These are phyloP conservation scores for Craspedostauros australis DNA, from an alignment of 108 stramenopile species.

Conservation along the genomic window DNA sequence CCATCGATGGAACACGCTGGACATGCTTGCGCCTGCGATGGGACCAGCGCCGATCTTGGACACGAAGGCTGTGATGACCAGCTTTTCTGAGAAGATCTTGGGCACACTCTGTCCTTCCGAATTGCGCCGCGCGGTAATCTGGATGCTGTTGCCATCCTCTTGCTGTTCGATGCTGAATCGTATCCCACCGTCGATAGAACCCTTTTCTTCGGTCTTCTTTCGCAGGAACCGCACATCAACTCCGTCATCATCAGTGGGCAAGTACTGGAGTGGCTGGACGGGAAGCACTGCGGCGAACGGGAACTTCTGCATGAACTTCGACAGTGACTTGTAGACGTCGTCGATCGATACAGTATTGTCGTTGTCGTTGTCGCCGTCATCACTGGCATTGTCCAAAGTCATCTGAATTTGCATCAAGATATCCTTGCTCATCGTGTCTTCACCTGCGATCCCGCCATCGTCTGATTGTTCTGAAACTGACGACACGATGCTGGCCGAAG, in stretches of 20 bases:
- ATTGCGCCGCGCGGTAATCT: slow-evolving; percentile 48
- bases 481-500: too few relatives aligned
- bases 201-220: slow-evolving; percentile 66
- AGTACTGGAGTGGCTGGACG: slow-evolving; percentile 67
- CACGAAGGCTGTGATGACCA: slow-evolving; percentile 47
- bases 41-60: too few relatives aligned
- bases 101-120: slow-evolving; percentile 56
- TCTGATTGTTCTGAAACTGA: too few relatives aligned
- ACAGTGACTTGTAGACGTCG: slow-evolving; percentile 8
- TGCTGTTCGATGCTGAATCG: slow-evolving; percentile 29
- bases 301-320: slow-evolving; percentile 52
- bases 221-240: slow-evolving; percentile 66
- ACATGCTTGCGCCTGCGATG: too few relatives aligned
- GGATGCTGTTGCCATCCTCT: slow-evolving; percentile 25
- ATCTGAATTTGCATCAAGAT: too few relatives aligned
- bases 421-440: too few relatives aligned
- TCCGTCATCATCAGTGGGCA: slow-evolving; percentile 50
- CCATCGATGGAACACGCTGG: too few relatives aligned
- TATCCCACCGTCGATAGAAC: slow-evolving; percentile 67
- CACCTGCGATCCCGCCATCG: too few relatives aligned
- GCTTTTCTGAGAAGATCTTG: slow-evolving; percentile 71
- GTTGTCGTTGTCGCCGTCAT: slow-evolving; percentile 2
- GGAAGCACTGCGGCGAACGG: slow-evolving; percentile 77
- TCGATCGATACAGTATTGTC: background rate
- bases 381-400: too few relatives aligned